Evolutionary conservation across 306 rosid species (phyloP).

Genomic region (Canavalia gladiata): DNA sequence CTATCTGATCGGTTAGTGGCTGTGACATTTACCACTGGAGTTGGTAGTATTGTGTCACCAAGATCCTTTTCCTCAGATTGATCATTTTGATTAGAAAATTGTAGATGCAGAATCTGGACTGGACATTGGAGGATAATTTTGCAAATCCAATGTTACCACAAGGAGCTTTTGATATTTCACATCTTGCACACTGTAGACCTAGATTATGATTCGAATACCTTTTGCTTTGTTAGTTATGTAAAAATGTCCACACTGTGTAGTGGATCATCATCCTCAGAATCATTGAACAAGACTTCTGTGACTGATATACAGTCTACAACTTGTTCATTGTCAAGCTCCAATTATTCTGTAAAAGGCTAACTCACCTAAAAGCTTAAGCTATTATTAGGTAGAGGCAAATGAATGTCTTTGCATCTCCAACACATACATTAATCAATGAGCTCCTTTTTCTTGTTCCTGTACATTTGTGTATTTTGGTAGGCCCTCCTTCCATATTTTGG

Average conservation of each 20-base stretch:
- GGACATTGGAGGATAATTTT: background rate
- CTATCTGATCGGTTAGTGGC: background rate
- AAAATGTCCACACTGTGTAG: background rate
- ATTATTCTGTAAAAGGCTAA: background rate
- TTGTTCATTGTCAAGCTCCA: constrained; percentile 2
- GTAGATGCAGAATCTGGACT: constrained; percentile 3
- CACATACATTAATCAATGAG: background rate
- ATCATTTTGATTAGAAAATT: constrained; percentile 12
- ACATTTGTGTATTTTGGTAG: background rate
- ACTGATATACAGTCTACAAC: background rate
- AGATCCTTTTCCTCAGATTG: constrained; percentile 6
- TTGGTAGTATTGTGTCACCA: background rate
- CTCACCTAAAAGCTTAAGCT: constrained; percentile 3
- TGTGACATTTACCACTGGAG: background rate
- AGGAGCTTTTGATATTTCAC: constrained; percentile 9
- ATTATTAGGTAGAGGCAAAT: background rate
- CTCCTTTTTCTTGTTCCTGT: background rate
- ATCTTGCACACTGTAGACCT: background rate
- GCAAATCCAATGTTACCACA: background rate
- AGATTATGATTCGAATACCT: constrained; percentile 12
- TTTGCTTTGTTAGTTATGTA: background rate
- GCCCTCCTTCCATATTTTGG: constrained; percentile 1
- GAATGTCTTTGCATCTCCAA: background rate
- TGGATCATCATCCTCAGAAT: constrained; percentile 1
- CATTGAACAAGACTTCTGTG: background rate